phyloP scores from a whole-genome alignment of 2,329 filamentous ascomycete species.

The Aspergillus japonicus region DNA sequence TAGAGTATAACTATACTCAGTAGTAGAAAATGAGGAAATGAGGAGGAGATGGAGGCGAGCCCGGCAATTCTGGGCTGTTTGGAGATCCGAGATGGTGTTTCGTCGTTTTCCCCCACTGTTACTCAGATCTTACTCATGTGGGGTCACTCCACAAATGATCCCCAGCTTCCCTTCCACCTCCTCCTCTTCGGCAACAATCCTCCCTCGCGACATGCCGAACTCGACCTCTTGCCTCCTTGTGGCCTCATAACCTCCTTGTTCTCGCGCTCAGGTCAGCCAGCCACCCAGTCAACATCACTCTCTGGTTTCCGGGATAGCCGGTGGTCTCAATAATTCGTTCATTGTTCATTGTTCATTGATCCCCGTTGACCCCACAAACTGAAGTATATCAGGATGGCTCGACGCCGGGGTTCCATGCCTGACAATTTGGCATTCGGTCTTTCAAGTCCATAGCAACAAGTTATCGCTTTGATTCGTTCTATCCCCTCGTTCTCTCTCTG shows the following conservation, averaged over 20 bases:
- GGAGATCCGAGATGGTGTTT: too few relatives aligned
- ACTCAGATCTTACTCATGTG: constrained; percentile 37
- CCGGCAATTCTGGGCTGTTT: neutral
- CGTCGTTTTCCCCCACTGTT: constrained; percentile 19
- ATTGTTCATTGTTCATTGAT: neutral
- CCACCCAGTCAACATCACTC: neutral
- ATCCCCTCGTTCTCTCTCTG: neutral
- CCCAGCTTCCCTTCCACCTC: neutral
- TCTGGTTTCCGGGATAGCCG: neutral
- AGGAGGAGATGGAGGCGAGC: neutral
- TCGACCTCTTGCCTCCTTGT: neutral
- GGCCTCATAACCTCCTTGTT: neutral
- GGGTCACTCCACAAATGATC: constrained; percentile 21
- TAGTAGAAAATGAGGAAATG: neutral
- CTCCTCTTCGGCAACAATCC: constrained; percentile 24
- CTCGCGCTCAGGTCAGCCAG: neutral
- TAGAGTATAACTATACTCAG: too few relatives aligned
- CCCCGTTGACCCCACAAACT: constrained; percentile 8
- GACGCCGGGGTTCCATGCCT: neutral
- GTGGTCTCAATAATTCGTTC: constrained; percentile 1
- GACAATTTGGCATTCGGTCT: neutral
- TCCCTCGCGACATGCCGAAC: constrained; percentile 26
- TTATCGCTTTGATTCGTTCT: neutral
- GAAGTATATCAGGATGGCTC: constrained; percentile 11
- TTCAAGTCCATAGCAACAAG: neutral